Evolutionary conservation across 768 basidiomycete genomes (phyloP).

Genomic region (Fomitopsis pulvina): DNA sequence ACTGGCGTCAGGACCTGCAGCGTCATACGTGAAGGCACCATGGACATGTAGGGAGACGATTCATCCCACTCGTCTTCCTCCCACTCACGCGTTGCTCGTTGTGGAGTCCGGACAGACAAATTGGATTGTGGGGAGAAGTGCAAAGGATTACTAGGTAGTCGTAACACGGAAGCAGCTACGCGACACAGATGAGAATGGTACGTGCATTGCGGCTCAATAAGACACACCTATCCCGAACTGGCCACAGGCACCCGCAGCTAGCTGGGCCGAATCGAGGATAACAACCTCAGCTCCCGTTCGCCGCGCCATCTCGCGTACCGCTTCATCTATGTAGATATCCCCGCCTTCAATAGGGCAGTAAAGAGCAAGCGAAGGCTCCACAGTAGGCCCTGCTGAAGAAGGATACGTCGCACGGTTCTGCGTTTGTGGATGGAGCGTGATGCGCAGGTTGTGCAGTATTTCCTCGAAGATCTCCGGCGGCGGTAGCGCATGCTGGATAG

Average conservation of each 20-base stretch:
- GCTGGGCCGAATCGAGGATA: conserved; percentile 74
- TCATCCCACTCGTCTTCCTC: conserved; percentile 47
- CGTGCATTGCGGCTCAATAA: neutral
- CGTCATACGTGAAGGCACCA: conserved; percentile 39
- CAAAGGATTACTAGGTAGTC: conserved; percentile 68
- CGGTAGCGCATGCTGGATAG: conserved; percentile 40
- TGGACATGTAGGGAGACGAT: conserved; percentile 28
- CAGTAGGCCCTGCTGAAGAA: conserved; percentile 42
- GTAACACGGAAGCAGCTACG: conserved; percentile 61
- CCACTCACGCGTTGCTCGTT: conserved; percentile 6
- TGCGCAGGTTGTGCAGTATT: conserved; percentile 65
- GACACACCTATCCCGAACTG: conserved; percentile 68
- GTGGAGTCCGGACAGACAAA: conserved; percentile 18
- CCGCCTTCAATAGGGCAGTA: conserved; percentile 90
- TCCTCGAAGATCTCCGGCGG: conserved; percentile 74
- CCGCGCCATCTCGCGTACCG: conserved; percentile 71
- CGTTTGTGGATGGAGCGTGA: conserved; percentile 75
- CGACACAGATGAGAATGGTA: neutral
- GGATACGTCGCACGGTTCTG: conserved; percentile 67
- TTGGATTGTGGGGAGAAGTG: conserved; percentile 44
- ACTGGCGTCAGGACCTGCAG: conserved; percentile 37
- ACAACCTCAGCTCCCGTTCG: conserved; percentile 75
- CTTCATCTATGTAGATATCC: conserved; percentile 73
- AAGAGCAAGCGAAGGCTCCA: conserved; percentile 79
- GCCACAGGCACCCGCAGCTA: conserved; percentile 87